Percentiles rank a stretch among this genome's conserved stretches.
Evolutionary conservation across 257 asterid genomes (phyloP).

Genomic region (Agastache rugosa): DNA sequence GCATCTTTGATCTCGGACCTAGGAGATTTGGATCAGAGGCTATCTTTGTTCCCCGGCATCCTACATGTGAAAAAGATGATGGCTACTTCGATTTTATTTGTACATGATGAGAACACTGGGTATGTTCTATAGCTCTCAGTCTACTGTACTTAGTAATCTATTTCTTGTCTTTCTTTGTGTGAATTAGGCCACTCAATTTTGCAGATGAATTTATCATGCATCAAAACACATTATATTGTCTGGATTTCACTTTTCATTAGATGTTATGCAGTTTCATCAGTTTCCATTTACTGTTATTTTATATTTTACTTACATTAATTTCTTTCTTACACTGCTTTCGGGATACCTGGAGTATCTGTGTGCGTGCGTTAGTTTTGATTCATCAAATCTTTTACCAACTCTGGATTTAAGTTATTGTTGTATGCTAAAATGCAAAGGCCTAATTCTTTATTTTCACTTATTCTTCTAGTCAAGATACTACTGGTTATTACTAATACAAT

Average conservation of each 20-base stretch:
- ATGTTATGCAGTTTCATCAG: no score
- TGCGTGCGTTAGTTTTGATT: neutral
- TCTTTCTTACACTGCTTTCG: no score
- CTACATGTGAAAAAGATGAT: slow-evolving; percentile 86
- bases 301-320: no score
- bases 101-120: slow-evolving; percentile 86
- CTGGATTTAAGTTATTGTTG: neutral
- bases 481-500: no score
- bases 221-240: neutral
- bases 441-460: no score
- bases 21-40: slow-evolving; percentile 96
- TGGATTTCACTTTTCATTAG: neutral
- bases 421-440: no score
- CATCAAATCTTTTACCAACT: neutral
- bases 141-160: no score
- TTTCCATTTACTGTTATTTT: no score
- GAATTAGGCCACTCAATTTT: neutral
- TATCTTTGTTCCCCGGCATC: slow-evolving; percentile 72
- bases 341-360: neutral
- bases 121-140: slow-evolving; percentile 49
- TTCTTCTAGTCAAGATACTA: no score
- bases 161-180: neutral
- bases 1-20: slow-evolving; percentile 83
- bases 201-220: neutral
- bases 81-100: slow-evolving; percentile 95